Base-by-base conservation (phyloP, 2,329 filamentous ascomycete species). In the Aspergillus fructus region DNA sequence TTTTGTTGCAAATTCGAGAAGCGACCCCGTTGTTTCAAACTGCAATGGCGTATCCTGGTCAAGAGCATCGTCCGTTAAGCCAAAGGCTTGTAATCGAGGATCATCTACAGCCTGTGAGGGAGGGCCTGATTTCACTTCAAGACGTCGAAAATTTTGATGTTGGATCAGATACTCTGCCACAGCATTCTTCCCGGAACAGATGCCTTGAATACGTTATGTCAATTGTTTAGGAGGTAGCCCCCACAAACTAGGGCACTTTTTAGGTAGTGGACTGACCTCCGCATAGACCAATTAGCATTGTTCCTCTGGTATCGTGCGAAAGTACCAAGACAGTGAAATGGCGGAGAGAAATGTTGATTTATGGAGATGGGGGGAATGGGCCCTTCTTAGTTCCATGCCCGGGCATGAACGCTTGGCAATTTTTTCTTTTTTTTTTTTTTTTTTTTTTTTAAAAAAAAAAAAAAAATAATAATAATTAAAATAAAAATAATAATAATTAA, bases 141-240 rank as follows among this genome's bases (percentile, higher is more conserved):
- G 83, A 47, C 85, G 85, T 59, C 84, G 86, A 76, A 97, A 99
- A 60, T 85, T 86, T 74, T 97, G 89, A 63, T 93, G 85, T 62
- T 92, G 84, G 62, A 93, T 85, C 8, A 99, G 85, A 72, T 96
- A 97, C 54, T 90, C 85, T 57, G 92, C 92, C 63, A 97, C 90
- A 9, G 91, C 91, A 71, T 87, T 88, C 79, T 97, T 97, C 68
- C 94, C 94, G 49, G 93, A 88, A 78, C 93, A 97, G 68, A 97
- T 93, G 69, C 90, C 93, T 94, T 69, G 41, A 27, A 15, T 19
- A 51, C 68, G 57, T 68, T 62, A 66, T 23, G n/a, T 42, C 45
- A 48, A 17, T 39, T 30, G 27, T 5, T 37, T n/a, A 15, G 34
- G 15, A 34, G 11, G 4, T 5, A 37, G 34, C 43, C 24, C 8